Conservation (phyloP, 1,139 yeast species). For the Debaryomyces sp. region DNA sequence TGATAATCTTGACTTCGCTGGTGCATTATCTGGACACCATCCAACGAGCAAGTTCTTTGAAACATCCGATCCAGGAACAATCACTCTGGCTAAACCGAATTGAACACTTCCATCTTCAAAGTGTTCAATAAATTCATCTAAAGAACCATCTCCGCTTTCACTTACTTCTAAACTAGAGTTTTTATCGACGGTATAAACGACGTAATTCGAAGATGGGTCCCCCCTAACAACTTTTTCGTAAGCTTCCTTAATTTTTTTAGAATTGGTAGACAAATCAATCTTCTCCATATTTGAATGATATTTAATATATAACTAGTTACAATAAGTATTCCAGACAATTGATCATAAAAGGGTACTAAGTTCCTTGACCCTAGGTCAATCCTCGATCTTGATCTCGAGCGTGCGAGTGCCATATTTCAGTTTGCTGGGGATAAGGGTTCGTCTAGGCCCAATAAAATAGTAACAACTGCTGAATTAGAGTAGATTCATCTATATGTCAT, state of each 20-base stretch:
- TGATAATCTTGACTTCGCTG: constrained; percentile 70
- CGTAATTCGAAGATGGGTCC: constrained; percentile 57
- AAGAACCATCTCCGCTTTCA: constrained; percentile 62
- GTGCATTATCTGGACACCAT: constrained; percentile 93
- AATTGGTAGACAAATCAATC: constrained; percentile 57
- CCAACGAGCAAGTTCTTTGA: constrained; percentile 83
- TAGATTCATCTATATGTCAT: not conserved
- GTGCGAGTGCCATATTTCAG: not conserved
- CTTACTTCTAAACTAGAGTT: constrained; percentile 60
- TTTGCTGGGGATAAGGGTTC: not conserved
- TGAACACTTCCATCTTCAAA: constrained; percentile 90
- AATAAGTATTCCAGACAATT: constrained; percentile 1
- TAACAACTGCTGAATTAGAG: not conserved
- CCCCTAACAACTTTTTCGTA: constrained; percentile 69
- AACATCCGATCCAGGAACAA: constrained; percentile 88
- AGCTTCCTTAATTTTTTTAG: constrained; percentile 61
- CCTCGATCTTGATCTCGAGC: not conserved
- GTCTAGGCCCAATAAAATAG: not conserved
- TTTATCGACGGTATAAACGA: constrained; percentile 63
- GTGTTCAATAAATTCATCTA: constrained; percentile 76
- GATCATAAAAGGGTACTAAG: not conserved
- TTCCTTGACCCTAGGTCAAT: constrained; percentile 3
- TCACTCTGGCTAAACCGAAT: constrained; percentile 86
- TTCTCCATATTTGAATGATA: constrained; percentile 46
- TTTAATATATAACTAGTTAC: constrained; percentile 2